phyloP scores from a whole-genome alignment of 2,329 filamentous ascomycete species.

The Xylariaceae sp. region DNA sequence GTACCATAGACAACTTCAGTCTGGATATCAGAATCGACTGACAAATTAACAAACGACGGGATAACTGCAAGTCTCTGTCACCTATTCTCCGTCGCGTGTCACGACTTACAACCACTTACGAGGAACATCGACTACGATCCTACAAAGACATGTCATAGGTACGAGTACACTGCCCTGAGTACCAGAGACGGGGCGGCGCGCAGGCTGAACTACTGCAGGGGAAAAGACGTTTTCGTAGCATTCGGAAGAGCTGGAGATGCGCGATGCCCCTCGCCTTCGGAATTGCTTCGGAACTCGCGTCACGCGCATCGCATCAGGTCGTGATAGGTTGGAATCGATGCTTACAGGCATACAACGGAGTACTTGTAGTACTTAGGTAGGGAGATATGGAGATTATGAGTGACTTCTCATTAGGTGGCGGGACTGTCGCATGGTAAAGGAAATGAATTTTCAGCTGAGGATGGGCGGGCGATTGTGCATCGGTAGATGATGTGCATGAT shows the following conservation, averaged over 20 bases:
- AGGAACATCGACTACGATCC: background rate
- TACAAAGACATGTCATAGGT: background rate
- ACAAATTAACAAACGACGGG: background rate
- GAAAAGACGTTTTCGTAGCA: conserved; percentile 1
- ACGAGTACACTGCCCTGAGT: background rate
- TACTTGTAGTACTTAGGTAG: no score
- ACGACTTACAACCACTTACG: background rate
- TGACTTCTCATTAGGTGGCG: background rate
- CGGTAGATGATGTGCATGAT: conserved; percentile 16
- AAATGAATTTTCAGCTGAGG: conserved; percentile 8
- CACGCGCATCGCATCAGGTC: background rate
- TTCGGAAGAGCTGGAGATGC: conserved; percentile 8
- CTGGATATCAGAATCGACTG: background rate
- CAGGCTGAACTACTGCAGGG: conserved; percentile 12
- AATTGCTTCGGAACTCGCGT: background rate
- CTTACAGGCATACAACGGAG: background rate
- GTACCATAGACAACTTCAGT: background rate
- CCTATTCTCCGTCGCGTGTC: background rate
- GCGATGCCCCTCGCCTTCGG: background rate
- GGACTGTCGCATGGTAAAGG: background rate
- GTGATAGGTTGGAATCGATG: background rate
- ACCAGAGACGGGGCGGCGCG: background rate
- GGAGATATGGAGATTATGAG: background rate
- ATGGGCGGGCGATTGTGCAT: background rate
- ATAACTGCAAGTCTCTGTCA: background rate